Conservation (phyloP, 1,139 yeast species). For the Debaryomyces sp. region DNA sequence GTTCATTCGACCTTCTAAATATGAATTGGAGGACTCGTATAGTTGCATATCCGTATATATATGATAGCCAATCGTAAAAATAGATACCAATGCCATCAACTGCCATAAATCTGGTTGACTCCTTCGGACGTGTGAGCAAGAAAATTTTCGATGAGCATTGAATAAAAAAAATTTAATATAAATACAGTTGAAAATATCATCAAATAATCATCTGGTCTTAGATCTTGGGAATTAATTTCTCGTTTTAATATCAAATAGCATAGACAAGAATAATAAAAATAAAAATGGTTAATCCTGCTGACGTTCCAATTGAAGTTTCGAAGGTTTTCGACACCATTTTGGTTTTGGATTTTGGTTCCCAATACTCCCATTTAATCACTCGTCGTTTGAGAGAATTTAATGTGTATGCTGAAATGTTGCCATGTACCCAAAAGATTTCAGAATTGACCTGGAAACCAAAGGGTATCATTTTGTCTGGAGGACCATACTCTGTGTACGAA, state of each 20-base stretch:
- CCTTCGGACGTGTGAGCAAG: neutral
- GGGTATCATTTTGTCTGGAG: conserved; percentile 95
- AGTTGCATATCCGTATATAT: neutral
- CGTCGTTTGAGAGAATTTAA: conserved; percentile 98
- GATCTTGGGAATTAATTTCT: conserved; percentile 4
- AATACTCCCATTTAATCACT: conserved; percentile 94
- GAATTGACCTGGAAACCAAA: conserved; percentile 94
- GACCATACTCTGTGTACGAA: conserved; percentile 97
- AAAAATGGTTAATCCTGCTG: conserved; percentile 14
- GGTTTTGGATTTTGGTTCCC: conserved; percentile 98
- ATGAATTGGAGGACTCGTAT: neutral
- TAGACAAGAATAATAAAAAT: neutral
- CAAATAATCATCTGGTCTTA: neutral
- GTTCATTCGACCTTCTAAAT: too few relatives aligned
- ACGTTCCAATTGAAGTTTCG: conserved; percentile 64
- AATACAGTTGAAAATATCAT: neutral
- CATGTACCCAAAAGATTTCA: conserved; percentile 94
- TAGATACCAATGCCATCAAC: neutral
- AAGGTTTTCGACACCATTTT: conserved; percentile 92
- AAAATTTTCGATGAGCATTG: conserved; percentile 4
- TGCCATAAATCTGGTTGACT: neutral
- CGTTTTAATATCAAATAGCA: neutral
- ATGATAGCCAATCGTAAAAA: neutral
- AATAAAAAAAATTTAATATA: neutral
- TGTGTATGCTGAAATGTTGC: conserved; percentile 98